phyloP scores from a whole-genome alignment of 2,329 filamentous ascomycete genomes.

The Taxawa tesnikishii region DNA sequence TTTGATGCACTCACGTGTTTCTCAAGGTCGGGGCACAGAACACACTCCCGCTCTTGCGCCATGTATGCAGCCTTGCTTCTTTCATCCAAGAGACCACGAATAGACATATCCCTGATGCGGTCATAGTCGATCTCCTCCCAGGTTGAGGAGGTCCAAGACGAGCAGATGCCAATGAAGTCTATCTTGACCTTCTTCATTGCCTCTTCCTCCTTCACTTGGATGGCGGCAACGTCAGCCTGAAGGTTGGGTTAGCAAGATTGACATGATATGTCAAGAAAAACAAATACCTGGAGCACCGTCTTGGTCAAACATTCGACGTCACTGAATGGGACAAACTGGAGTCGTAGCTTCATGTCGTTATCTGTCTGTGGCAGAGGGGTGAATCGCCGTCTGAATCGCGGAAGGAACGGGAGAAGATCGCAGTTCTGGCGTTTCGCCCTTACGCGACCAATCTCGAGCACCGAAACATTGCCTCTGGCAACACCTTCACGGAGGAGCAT shows the following conservation, averaged over 20 bases:
- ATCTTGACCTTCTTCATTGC: conserved; percentile 50
- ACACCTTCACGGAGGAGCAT: conserved; percentile 68
- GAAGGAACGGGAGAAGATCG: conserved; percentile 78
- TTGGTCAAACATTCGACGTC: conserved; percentile 79
- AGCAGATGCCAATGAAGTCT: conserved; percentile 55
- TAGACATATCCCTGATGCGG: conserved; percentile 67
- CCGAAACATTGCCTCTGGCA: conserved; percentile 56
- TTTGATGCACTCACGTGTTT: conserved; percentile 80
- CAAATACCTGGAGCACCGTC: conserved; percentile 34
- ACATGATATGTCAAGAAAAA: no score
- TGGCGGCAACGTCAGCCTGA: conserved; percentile 22
- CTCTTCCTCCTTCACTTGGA: conserved; percentile 30
- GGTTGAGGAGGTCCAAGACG: conserved; percentile 57
- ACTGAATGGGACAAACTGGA: conserved; percentile 55
- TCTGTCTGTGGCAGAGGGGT: conserved; percentile 54
- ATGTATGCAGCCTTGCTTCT: conserved; percentile 50
- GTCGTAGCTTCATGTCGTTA: conserved; percentile 56
- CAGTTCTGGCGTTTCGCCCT: conserved; percentile 61
- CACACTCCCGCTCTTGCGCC: conserved; percentile 53
- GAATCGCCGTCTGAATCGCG: conserved; percentile 55
- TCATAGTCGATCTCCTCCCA: conserved; percentile 81
- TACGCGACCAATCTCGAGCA: conserved; percentile 63
- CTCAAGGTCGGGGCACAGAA: conserved; percentile 64
- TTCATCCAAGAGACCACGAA: conserved; percentile 68
- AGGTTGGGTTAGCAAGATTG: no score